Evolutionary conservation across 306 rosid species (phyloP), one percentile per base, ranked within the genome.

Genomic region (Adenanthera pavonina): DNA sequence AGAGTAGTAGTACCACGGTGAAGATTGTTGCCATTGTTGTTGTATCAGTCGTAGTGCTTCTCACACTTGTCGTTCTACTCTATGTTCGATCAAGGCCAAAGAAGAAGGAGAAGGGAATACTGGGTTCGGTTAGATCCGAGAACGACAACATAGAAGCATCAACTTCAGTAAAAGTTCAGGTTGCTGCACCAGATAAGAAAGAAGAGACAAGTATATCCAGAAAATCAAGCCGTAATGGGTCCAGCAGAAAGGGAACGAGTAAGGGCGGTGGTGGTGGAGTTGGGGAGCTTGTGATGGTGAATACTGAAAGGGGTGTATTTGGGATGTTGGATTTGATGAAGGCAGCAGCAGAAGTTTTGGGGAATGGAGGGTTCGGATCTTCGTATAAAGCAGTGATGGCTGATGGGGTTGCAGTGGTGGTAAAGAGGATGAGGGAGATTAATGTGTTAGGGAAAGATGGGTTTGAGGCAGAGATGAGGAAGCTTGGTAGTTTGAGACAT

Each of bases 371-470:
- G 19, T 76, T 87, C 66, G 95, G 97, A 19, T 95, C 95, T 1
- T 88, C 97, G 43, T 95, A 95, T 76, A 95, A 91, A 83, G 97
- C 97, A 12, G 87, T 91, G 16, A 85, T 95, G 92, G 82, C 84
- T 14, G 91, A 92, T 82, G 97, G 97, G 36, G 78, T 90, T 11
- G 87, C 97, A 4, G 97, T 95, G 72, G 97, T 90, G 41, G 98
- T 91, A 74, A 95, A 95, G 83, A 90, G 98, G 83, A 88, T 87
- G 19, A 87, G 86, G 65, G 97, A 90, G 60, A 85, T 92, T 91
- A 95, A 86, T 84, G 81, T 83, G 8, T 71, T 89, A 57, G 91
- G 83, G 8, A 91, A 78, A 89, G 92, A 92, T 11, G 91, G 41
- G 7, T 95, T 91, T 79, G 92, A 90, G 57, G 87, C 83, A 17